These are phyloP conservation scores for Geoglossum cookeanum DNA, from an alignment of 2,329 filamentous ascomycete genomes.

Conservation along the genomic window DNA sequence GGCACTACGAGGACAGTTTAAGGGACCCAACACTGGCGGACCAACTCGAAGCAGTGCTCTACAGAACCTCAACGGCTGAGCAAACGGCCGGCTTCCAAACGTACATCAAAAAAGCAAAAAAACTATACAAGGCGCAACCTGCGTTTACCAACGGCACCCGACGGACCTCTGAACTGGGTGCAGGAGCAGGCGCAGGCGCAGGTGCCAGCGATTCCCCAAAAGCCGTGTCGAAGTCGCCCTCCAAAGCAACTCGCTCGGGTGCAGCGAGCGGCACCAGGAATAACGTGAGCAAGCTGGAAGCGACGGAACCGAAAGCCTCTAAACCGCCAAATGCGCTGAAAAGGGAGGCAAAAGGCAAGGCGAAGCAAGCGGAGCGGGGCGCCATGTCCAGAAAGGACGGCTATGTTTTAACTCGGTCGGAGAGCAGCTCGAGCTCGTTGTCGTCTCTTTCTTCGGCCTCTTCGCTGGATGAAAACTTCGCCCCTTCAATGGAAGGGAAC, in stretches of 20 bases:
- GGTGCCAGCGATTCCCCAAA: background rate
- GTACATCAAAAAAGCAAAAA: constrained; percentile 26
- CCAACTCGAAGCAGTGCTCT: constrained; percentile 25
- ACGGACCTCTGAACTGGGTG: background rate
- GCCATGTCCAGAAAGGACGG: background rate
- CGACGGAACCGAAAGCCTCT: constrained; percentile 2
- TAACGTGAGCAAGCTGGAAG: constrained; percentile 5
- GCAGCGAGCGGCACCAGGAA: constrained; percentile 7
- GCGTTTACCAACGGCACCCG: background rate
- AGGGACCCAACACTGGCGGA: constrained; percentile 19
- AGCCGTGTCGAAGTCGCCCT: constrained; percentile 7
- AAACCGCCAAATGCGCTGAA: constrained; percentile 1
- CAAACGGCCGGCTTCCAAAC: constrained; percentile 23
- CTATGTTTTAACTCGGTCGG: constrained; percentile 7
- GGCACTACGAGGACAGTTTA: constrained; percentile 24
- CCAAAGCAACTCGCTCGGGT: constrained; percentile 3
- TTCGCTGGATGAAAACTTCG: constrained; percentile 9
- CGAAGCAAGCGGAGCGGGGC: background rate
- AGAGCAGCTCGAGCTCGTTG: constrained; percentile 13
- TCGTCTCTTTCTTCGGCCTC: constrained; percentile 16
- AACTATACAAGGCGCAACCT: constrained; percentile 17
- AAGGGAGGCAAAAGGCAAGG: constrained; percentile 2
- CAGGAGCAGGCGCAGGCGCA: too few species aligned
- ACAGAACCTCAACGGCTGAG: constrained; percentile 20
- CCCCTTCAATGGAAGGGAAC: constrained; percentile 8